Conservation (phyloP, 768 basidiomycete species). For the Hericium rajendrae region DNA sequence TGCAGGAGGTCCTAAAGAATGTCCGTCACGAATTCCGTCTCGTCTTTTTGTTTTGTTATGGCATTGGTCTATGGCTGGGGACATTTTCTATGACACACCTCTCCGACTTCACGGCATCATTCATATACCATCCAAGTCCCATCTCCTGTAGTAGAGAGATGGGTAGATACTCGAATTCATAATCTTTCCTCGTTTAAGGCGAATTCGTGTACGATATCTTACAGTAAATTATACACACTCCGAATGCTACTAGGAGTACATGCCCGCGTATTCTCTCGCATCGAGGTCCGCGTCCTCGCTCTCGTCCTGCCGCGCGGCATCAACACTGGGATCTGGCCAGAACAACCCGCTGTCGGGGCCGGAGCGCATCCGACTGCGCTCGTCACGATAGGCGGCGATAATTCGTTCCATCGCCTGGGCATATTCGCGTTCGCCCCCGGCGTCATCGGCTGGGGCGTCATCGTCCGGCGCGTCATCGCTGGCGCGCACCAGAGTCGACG, state of each 20-base stretch:
- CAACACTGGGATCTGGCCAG: background rate
- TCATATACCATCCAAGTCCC: background rate
- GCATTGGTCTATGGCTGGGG: background rate
- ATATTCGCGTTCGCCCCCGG: background rate
- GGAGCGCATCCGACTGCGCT: background rate
- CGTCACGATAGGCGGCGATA: conserved; percentile 1
- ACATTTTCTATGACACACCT: conserved; percentile 2
- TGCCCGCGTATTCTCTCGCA: background rate
- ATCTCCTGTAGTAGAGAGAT: background rate
- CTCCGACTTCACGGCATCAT: background rate
- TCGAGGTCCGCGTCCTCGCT: background rate
- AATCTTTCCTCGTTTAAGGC: background rate
- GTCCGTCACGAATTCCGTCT: background rate
- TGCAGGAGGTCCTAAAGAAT: conserved; percentile 59
- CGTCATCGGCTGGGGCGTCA: background rate
- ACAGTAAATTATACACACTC: background rate
- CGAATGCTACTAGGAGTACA: conserved; percentile 5
- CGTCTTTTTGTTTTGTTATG: background rate
- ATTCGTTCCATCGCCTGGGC: conserved; percentile 3
- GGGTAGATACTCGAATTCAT: background rate
- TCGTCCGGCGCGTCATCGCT: background rate
- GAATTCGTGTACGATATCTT: conserved; percentile 3
- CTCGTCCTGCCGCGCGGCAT: conserved; percentile 14
- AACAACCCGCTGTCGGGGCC: background rate
- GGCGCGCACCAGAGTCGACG: background rate